Evolutionary conservation across 1,284 basidiomycete genomes (phyloP).

Genomic region (Moesziomyces sp.): DNA sequence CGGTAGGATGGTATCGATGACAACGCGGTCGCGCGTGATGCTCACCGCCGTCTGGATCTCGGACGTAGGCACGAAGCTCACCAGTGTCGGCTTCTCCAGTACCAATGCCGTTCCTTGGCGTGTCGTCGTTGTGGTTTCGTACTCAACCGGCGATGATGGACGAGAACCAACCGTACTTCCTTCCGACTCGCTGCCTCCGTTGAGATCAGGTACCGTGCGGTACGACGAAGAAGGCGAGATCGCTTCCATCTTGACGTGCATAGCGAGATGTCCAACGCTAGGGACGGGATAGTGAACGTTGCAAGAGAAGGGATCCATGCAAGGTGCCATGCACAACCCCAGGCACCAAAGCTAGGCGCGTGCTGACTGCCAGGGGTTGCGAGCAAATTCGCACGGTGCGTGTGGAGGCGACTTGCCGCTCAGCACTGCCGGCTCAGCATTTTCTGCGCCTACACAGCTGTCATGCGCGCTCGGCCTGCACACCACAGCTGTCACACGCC

Average conservation of each 20-base stretch:
- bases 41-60: slow-evolving; percentile 53
- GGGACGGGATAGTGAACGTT: no score
- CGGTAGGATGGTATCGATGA: slow-evolving; percentile 56
- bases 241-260: background rate
- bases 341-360: background rate
- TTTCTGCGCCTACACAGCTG: background rate
- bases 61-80: slow-evolving; percentile 52
- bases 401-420: background rate
- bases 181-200: background rate
- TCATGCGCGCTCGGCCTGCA: background rate
- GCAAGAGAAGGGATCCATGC: background rate
- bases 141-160: slow-evolving; percentile 6
- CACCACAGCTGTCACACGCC: background rate
- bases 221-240: background rate
- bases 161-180: background rate
- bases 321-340: background rate
- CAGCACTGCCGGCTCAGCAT: no score
- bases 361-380: background rate
- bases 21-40: slow-evolving; percentile 35
- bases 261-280: no score
- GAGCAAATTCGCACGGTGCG: background rate
- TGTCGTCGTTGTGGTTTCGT: slow-evolving; percentile 2
- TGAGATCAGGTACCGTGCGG: background rate
- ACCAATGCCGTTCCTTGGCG: slow-evolving; percentile 25
- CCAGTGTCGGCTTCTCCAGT: slow-evolving; percentile 27